phyloP scores from a whole-genome alignment of 2,329 filamentous ascomycete genomes.

The Chaetomiaceae sp. region DNA sequence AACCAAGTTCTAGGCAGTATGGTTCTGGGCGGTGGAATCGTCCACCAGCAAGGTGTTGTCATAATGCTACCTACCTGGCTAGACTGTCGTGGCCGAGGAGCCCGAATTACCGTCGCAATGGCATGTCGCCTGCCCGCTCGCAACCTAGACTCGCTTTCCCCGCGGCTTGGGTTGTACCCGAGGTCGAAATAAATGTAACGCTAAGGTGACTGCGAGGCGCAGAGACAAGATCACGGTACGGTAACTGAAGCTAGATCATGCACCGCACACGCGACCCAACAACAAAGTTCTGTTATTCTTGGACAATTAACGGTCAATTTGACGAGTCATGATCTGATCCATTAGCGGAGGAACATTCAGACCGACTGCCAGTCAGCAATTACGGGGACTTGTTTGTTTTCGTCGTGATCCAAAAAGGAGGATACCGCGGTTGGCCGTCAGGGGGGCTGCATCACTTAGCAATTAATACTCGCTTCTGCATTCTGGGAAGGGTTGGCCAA shows the following conservation, averaged over 20 bases:
- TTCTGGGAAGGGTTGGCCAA: neutral
- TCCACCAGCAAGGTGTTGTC: neutral
- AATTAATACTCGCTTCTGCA: neutral
- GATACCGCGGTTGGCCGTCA: too few relatives aligned
- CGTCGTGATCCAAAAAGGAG: neutral
- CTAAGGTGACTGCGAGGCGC: neutral
- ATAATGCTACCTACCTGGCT: neutral
- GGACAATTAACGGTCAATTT: neutral
- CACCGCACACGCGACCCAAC: neutral
- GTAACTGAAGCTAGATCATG: neutral
- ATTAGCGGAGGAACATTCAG: neutral
- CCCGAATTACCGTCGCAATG: neutral
- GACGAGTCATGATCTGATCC: neutral
- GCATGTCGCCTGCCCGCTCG: neutral
- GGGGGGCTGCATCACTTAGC: neutral
- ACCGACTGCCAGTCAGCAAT: slow-evolving; percentile 1
- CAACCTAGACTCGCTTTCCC: neutral
- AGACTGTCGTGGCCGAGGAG: too few relatives aligned
- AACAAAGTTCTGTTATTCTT: neutral
- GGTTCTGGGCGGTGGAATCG: neutral
- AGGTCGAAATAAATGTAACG: neutral
- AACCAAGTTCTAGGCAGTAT: too few relatives aligned
- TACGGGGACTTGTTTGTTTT: neutral
- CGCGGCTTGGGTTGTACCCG: neutral
- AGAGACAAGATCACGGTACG: too few relatives aligned